phyloP scores from a whole-genome alignment of 345 rosid species.

The Geranium brycei region DNA sequence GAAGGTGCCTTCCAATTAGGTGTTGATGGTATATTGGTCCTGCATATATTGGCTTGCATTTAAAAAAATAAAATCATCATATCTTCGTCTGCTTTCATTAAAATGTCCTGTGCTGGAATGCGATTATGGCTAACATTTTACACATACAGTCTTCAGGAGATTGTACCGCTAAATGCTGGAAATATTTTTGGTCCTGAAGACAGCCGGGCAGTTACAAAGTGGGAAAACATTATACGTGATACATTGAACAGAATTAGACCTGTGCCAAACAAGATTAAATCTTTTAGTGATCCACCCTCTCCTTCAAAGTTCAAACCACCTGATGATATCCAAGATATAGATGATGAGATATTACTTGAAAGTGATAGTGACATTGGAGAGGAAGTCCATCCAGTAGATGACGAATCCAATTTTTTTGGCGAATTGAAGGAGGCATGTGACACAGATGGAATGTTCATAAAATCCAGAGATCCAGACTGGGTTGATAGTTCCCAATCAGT shows the following conservation, averaged over 20 bases:
- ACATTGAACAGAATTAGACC: constrained; percentile 52
- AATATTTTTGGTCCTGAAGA: constrained; percentile 95
- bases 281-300: constrained; percentile 89
- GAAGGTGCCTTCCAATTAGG: no score
- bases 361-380: constrained; percentile 71
- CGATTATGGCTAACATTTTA: constrained; percentile 5
- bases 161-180: constrained; percentile 87
- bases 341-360: constrained; percentile 58
- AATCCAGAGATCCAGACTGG: constrained; percentile 3
- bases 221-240: constrained; percentile 82
- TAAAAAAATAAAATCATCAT: no score
- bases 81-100: no score
- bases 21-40: no score
- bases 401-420: constrained; percentile 23
- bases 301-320: constrained; percentile 67
- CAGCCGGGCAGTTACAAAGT: constrained; percentile 54
- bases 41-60: no score
- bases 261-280: constrained; percentile 32
- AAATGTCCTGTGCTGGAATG: not conserved
- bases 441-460: not conserved
- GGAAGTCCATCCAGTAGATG: constrained; percentile 67
- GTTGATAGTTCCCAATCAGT: constrained; percentile 17
- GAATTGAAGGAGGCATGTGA: constrained; percentile 11
- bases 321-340: constrained; percentile 48
- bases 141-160: constrained; percentile 66